Percentiles rank a stretch among this genome's conserved stretches.
Conservation (phyloP, 2,329 filamentous ascomycete species). For the Diplocarpon mali region DNA sequence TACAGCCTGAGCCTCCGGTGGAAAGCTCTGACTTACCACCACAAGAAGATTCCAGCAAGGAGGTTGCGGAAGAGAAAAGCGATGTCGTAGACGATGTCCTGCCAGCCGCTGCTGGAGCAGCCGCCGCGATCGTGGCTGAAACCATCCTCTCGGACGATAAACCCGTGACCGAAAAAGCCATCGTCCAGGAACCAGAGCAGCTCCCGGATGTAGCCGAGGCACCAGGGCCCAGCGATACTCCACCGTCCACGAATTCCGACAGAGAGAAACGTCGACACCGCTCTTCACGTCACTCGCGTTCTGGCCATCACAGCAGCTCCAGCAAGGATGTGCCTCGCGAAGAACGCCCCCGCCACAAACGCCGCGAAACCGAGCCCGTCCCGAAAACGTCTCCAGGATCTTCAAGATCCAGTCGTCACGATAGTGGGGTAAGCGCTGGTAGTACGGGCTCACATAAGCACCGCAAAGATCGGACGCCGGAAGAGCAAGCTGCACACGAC, state of each 20-base stretch:
- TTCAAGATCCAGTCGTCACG: conserved; percentile 16
- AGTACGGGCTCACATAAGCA: conserved; percentile 19
- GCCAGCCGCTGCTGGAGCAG: conserved; percentile 5
- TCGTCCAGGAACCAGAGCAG: conserved; percentile 21
- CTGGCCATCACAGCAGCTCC: conserved; percentile 12
- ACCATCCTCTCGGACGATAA: conserved; percentile 9
- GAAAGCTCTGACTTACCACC: not conserved
- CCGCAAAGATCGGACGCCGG: conserved; percentile 17
- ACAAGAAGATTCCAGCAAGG: not conserved
- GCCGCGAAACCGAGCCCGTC: conserved; percentile 17
- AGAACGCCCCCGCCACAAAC: conserved; percentile 12
- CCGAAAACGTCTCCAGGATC: conserved; percentile 9
- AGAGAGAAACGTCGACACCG: conserved; percentile 16
- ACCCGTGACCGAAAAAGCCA: conserved; percentile 12
- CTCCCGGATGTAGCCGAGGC: conserved; percentile 13
- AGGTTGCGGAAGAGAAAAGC: conserved; percentile 1
- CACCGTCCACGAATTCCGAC: conserved; percentile 13
- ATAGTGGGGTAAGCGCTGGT: conserved; percentile 23
- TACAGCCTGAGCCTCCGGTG: not conserved
- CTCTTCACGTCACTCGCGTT: conserved; percentile 18
- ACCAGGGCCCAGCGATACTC: conserved; percentile 1
- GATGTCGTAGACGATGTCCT: conserved; percentile 3
- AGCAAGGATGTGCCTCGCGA: conserved; percentile 9
- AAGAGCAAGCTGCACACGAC: conserved; percentile 26
- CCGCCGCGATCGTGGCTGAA: conserved; percentile 8